Conservation (phyloP, 352 stramenopile species). For the Phytophthora pseudosyringae region DNA sequence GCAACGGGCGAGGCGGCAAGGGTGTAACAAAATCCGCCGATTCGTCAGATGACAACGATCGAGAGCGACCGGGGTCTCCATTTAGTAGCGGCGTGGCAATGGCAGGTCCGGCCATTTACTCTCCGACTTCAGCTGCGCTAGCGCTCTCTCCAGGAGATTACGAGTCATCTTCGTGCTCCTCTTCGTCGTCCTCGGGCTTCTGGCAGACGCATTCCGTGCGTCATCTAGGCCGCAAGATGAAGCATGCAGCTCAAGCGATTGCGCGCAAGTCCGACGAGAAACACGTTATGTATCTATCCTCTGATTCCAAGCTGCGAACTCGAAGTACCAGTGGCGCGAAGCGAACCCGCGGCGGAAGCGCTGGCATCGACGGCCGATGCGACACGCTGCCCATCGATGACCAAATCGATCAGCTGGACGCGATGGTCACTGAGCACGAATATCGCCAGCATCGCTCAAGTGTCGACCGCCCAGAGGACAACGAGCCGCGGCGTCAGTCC, state of each 20-base stretch:
- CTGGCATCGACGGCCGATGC: conserved; percentile 33
- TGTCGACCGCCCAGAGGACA: conserved; percentile 8
- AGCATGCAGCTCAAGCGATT: conserved; percentile 20
- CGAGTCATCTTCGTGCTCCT: conserved; percentile 21
- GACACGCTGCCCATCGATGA: conserved; percentile 44
- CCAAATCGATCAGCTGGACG: conserved; percentile 47
- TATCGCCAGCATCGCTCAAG: conserved; percentile 23
- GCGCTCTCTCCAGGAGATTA: conserved; percentile 22
- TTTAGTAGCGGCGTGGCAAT: conserved; percentile 13
- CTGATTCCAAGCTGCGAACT: conserved; percentile 15
- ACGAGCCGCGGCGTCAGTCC: conserved; percentile 18
- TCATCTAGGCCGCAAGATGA: conserved; percentile 31
- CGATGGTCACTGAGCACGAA: conserved; percentile 41
- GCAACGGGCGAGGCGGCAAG: conserved; percentile 3
- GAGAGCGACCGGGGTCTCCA: conserved; percentile 13
- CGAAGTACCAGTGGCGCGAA: conserved; percentile 13
- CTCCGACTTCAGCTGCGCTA: conserved; percentile 17
- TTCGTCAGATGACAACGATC: conserved; percentile 10
- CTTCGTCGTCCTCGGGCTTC: conserved; percentile 31
- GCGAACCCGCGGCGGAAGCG: conserved; percentile 15
- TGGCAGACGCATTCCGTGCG: conserved; percentile 39
- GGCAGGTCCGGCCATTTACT: conserved; percentile 12
- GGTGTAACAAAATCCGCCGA: conserved; percentile 3
- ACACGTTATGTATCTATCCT: conserved; percentile 5
- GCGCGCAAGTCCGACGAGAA: conserved; percentile 19